Conservation (phyloP, 2,329 filamentous ascomycete species). For the Uncinocarpus reesii region DNA sequence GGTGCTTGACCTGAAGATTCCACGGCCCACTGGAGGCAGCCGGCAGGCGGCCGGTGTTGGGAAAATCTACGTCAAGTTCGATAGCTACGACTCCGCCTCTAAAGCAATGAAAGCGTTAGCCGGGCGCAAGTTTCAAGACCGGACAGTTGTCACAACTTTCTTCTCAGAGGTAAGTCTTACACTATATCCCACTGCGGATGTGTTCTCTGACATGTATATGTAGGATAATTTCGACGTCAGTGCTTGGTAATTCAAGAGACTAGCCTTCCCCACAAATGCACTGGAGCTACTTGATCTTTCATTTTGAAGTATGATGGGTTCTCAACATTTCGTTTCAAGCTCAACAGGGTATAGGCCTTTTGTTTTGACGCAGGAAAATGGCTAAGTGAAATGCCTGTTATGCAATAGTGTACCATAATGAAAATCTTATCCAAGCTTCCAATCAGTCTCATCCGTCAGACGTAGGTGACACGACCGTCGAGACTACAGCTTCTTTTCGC, state of each 20-base stretch:
- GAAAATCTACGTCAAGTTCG: slow-evolving; percentile 96
- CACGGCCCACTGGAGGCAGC: slow-evolving; percentile 70
- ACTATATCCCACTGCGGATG: slow-evolving; percentile 19
- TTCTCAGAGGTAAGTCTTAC: slow-evolving; percentile 71
- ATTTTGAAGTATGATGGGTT: neutral
- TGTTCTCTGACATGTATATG: slow-evolving; percentile 22
- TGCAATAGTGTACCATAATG: slow-evolving; percentile 11
- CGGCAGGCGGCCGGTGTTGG: slow-evolving; percentile 81
- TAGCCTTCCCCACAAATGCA: neutral
- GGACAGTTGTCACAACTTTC: slow-evolving; percentile 92
- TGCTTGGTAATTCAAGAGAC: slow-evolving; percentile 58
- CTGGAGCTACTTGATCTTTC: neutral
- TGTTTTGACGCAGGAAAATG: slow-evolving; percentile 1
- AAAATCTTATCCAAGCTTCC: neutral
- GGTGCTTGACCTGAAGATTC: slow-evolving; percentile 83
- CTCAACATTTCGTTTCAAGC: neutral
- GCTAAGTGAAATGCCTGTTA: slow-evolving; percentile 1
- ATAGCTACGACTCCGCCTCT: slow-evolving; percentile 62
- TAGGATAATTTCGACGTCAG: slow-evolving; percentile 90
- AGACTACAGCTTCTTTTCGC: no score
- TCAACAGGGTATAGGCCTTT: neutral
- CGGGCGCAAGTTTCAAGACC: slow-evolving; percentile 88
- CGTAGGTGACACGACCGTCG: no score
- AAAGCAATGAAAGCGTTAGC: slow-evolving; percentile 83
- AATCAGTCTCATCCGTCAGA: no score